Base-by-base conservation (phyloP, 2,329 filamentous ascomycete species). In the Byssothecium circinans region DNA sequence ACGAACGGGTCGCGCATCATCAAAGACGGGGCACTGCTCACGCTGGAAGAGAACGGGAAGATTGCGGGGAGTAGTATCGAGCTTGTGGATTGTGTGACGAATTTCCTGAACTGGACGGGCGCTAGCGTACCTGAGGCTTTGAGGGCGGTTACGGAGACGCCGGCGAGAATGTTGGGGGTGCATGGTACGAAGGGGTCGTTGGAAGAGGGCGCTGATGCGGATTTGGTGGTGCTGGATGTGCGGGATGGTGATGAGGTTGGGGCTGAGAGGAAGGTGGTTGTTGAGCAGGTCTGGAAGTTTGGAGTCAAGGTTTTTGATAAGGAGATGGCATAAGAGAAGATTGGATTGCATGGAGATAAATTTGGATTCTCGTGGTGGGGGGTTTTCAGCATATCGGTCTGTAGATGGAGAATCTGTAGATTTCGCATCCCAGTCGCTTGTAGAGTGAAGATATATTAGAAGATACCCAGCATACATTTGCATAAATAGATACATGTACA, bases 221-320 rank as follows among this genome's bases (percentile, higher is more conserved):
- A 78, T 68, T 66, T 92, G 40, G 81, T 90, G 29, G 79, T 92
- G 15, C 70, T 92, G 29, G 82, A 81, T 4, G 79, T 87, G 47
- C 72, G 76, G 12, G 67, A 73, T 39, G 71, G 55, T 38, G 71
- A 55, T 8, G 23, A 12, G n/a, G 70, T 72, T 34, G 78, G 76
- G 2, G 65, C 58, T 32, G 74, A 77, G 10, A 75, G 70, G 52
- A 78, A 76, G 48, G 72, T 92, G 33, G 74, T 80, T 10, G 76
- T 91, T n/a, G 85, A 89, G 50, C 81, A 89, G 70, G 87, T 90
- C 17, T 91, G 87, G 87, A 91, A 91, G 72, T 89, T 89, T 74
- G 87, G 88, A 5, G 41, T 52, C 8, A 69, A 59, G 53, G 63
- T 70, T 7, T 68, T 64, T 46, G 62, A 61, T 11, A 52, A 44